Evolutionary conservation across 2,329 filamentous ascomycete species (phyloP).

Genomic region (Aspergillus novoparasiticus): DNA sequence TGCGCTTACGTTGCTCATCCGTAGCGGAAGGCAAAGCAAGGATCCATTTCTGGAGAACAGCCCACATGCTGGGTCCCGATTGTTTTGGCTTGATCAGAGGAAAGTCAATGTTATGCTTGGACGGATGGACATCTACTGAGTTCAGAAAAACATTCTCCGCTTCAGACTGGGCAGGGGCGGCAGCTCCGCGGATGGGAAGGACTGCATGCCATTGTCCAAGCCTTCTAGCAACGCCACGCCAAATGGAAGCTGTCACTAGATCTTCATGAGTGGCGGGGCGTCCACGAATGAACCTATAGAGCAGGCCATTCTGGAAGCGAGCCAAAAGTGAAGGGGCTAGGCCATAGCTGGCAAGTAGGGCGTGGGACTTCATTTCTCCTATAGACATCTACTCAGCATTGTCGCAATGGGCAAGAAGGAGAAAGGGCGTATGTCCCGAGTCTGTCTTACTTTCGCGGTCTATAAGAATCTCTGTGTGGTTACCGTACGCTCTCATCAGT

Average conservation of each 20-base stretch:
- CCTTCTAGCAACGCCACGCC: constrained; percentile 78
- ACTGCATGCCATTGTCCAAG: constrained; percentile 91
- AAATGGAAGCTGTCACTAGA: constrained; percentile 73
- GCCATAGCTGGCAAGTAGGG: constrained; percentile 77
- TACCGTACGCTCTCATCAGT: constrained; percentile 88
- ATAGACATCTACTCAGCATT: constrained; percentile 37
- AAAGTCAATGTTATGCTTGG: constrained; percentile 20
- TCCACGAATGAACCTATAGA: constrained; percentile 89
- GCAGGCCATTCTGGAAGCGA: constrained; percentile 91
- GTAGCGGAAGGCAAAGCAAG: constrained; percentile 76
- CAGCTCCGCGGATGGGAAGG: constrained; percentile 58
- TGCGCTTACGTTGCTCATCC: constrained; percentile 67
- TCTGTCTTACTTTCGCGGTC: constrained; percentile 79
- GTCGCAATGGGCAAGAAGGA: constrained; percentile 36
- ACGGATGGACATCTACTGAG: constrained; percentile 23
- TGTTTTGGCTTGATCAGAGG: constrained; percentile 61
- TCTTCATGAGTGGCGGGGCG: constrained; percentile 78
- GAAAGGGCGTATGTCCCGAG: constrained; percentile 10
- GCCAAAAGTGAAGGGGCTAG: constrained; percentile 87
- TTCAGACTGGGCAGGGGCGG: constrained; percentile 17
- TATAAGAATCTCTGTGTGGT: constrained; percentile 92
- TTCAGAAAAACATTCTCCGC: constrained; percentile 20
- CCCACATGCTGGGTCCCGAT: constrained; percentile 86
- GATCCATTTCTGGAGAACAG: constrained; percentile 95
- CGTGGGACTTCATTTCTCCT: constrained; percentile 72